A percentile compares a stretch with the other conserved stretches of the same genome.
phyloP scores from a whole-genome alignment of 2,329 filamentous ascomycete genomes.

The Botryosphaeria agaves region DNA sequence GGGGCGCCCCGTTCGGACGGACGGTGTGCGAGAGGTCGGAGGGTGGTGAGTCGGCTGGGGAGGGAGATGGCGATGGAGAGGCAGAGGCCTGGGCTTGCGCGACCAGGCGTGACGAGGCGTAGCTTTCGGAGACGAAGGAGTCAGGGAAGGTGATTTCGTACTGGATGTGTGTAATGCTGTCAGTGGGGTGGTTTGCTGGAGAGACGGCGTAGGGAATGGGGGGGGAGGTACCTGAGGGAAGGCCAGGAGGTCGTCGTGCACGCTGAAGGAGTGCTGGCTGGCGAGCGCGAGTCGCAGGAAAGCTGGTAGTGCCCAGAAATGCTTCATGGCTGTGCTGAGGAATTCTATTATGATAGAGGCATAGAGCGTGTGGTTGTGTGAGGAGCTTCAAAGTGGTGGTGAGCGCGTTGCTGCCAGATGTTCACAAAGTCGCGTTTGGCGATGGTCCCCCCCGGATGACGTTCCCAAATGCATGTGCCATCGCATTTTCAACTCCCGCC shows the following conservation, averaged over 20 bases:
- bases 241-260: slow-evolving; percentile 74
- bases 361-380: not conserved
- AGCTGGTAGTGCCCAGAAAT: slow-evolving; percentile 30
- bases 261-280: slow-evolving; percentile 52
- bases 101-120: slow-evolving; percentile 45
- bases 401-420: too few species aligned
- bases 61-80: not conserved
- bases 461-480: too few species aligned
- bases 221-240: slow-evolving; percentile 54
- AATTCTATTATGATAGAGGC: too few species aligned
- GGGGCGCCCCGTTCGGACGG: slow-evolving; percentile 12
- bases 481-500: too few species aligned
- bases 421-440: too few species aligned
- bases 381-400: not conserved
- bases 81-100: not conserved
- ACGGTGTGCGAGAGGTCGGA: slow-evolving; percentile 6
- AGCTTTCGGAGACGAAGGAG: slow-evolving; percentile 50
- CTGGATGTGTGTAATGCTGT: slow-evolving; percentile 24
- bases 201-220: slow-evolving; percentile 2
- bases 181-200: slow-evolving; percentile 1
- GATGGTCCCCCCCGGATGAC: too few species aligned
- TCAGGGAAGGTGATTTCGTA: slow-evolving; percentile 67
- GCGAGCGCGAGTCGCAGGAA: slow-evolving; percentile 30
- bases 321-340: slow-evolving; percentile 21
- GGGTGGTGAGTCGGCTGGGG: slow-evolving; percentile 1